These are phyloP conservation scores for Hericium rajendrae DNA, from an alignment of 768 basidiomycete species.

Conservation along the genomic window DNA sequence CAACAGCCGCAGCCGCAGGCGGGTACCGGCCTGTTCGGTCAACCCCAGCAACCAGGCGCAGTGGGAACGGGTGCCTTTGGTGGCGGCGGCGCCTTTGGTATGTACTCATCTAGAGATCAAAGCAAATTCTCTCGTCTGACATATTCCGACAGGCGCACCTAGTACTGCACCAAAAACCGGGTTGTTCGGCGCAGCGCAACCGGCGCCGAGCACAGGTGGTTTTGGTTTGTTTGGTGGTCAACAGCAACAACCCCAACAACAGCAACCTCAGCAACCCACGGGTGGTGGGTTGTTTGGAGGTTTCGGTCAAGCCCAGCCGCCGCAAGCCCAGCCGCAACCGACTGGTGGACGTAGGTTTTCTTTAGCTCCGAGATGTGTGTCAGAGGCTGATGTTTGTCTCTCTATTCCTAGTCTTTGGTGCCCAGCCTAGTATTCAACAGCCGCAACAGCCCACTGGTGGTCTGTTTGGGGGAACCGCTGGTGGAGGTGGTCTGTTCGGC, in stretches of 20 bases:
- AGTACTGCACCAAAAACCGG: constrained; percentile 19
- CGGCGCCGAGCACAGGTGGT: constrained; percentile 4
- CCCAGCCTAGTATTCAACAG: neutral
- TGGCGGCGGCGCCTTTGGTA: constrained; percentile 20
- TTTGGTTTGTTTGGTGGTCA: constrained; percentile 23
- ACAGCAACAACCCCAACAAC: constrained; percentile 19
- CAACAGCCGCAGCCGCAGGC: constrained; percentile 22
- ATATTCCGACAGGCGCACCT: neutral
- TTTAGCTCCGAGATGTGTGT: neutral
- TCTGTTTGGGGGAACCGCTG: neutral
- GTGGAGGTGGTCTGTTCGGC: constrained; percentile 9
- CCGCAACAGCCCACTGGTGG: neutral
- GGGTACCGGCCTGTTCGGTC: constrained; percentile 22
- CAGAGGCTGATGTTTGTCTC: neutral
- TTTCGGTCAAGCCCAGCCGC: constrained; percentile 20
- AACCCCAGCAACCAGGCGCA: constrained; percentile 6
- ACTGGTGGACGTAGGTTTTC: neutral
- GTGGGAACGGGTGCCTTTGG: constrained; percentile 11
- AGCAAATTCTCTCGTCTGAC: too few relatives aligned
- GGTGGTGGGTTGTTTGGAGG: constrained; percentile 14
- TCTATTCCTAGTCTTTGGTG: neutral
- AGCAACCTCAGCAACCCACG: constrained; percentile 13
- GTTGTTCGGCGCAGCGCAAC: constrained; percentile 8
- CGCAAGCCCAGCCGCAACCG: constrained; percentile 25
- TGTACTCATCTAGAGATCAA: neutral